These are phyloP conservation scores for Dothistroma pini DNA, from an alignment of 2,329 filamentous ascomycete species.

Conservation along the genomic window DNA sequence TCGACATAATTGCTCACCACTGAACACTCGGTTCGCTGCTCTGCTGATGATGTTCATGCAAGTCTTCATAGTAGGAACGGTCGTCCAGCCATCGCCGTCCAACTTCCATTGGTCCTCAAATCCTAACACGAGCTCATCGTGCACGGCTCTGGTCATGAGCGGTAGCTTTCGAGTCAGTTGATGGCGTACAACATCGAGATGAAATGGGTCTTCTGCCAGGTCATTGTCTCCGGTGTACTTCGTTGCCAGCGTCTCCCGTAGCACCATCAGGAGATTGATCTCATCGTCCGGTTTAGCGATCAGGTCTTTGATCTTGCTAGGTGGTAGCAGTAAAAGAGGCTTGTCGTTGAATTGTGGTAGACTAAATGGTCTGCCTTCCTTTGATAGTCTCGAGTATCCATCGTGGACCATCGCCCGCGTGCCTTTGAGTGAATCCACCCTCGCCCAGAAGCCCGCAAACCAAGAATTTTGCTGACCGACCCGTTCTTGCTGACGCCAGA, in stretches of 20 bases:
- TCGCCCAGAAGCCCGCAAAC: conserved; percentile 4
- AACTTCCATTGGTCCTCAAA: conserved; percentile 18
- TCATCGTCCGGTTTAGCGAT: conserved; percentile 19
- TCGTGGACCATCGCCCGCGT: conserved; percentile 2
- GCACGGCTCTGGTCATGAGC: conserved; percentile 21
- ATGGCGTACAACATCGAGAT: conserved; percentile 21
- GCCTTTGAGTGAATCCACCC: conserved; percentile 1
- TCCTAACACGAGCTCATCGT: conserved; percentile 18
- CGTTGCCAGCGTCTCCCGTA: conserved; percentile 14
- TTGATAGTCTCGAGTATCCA: conserved; percentile 3
- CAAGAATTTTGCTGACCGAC: neutral
- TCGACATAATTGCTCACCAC: conserved; percentile 21
- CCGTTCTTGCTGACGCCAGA: neutral
- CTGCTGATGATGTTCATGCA: conserved; percentile 25
- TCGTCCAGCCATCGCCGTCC: conserved; percentile 7
- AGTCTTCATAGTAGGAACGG: conserved; percentile 17
- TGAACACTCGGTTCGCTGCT: conserved; percentile 25
- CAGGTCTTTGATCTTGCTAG: conserved; percentile 19
- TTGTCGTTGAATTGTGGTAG: conserved; percentile 22
- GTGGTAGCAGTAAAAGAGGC: conserved; percentile 21
- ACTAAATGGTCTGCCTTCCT: conserved; percentile 17
- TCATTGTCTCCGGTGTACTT: conserved; percentile 18
- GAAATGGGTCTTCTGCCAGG: conserved; percentile 10
- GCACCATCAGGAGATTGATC: conserved; percentile 15
- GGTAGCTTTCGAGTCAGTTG: conserved; percentile 26